Conservation (phyloP, 225 moss, liverwort and hornwort species). For the Anthoceros angustus region DNA sequence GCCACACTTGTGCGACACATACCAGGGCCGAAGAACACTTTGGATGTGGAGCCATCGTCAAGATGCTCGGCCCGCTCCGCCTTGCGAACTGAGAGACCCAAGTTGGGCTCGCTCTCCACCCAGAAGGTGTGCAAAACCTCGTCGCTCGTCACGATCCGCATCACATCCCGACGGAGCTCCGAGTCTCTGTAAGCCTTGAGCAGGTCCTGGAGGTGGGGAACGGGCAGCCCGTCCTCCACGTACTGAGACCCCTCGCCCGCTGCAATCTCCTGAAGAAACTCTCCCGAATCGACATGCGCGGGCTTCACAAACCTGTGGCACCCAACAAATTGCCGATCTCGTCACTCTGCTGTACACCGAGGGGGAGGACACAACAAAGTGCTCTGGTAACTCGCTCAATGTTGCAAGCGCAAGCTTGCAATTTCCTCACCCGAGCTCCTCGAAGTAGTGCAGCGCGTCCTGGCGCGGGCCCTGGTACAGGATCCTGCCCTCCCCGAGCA, state of each 20-base stretch:
- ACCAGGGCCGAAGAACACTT: background rate
- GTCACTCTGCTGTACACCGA: background rate
- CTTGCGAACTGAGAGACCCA: slow-evolving; percentile 10
- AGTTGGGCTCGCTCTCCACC: slow-evolving; percentile 17
- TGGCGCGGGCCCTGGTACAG: slow-evolving; percentile 24
- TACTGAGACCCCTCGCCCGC: slow-evolving; percentile 18
- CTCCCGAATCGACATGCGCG: slow-evolving; percentile 8
- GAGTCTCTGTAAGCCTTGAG: slow-evolving; percentile 11
- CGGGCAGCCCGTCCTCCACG: background rate
- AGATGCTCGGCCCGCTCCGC: background rate
- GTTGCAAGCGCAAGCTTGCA: background rate
- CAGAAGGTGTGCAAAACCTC: slow-evolving; percentile 18
- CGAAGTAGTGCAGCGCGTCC: slow-evolving; percentile 16
- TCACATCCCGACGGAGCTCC: slow-evolving; percentile 13
- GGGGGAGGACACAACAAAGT: too few species aligned
- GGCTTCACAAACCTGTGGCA: slow-evolving; percentile 16
- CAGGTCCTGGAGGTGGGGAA: slow-evolving; percentile 7
- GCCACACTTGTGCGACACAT: too few species aligned
- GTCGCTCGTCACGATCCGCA: slow-evolving; percentile 12
- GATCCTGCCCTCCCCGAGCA: slow-evolving; percentile 17
- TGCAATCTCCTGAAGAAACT: slow-evolving; percentile 19
- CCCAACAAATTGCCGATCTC: background rate
- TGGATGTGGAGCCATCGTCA: background rate
- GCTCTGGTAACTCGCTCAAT: too few species aligned
- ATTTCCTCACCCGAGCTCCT: slow-evolving; percentile 9